phyloP scores from a whole-genome alignment of 2,329 filamentous ascomycete genomes.

The Colletotrichum camelliae region DNA sequence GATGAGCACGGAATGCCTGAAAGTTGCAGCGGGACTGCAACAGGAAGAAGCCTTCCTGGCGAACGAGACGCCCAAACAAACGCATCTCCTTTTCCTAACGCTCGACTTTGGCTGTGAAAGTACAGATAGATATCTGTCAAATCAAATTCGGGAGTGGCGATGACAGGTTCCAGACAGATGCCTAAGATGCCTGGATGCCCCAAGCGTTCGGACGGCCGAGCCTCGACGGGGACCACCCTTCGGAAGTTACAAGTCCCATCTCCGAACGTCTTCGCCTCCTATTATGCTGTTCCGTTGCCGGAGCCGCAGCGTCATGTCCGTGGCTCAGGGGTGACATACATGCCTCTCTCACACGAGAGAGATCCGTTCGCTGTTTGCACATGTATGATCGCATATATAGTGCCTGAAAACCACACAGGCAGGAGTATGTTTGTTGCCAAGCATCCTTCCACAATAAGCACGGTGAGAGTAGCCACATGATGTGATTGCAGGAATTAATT shows the following conservation, averaged over 20 bases:
- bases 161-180: neutral
- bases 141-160: neutral
- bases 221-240: neutral
- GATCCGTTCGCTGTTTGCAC: neutral
- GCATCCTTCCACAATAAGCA: neutral
- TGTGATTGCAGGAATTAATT: neutral
- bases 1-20: neutral
- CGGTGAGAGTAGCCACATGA: neutral
- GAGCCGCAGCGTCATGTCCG: neutral
- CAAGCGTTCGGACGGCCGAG: constrained; percentile 18
- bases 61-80: neutral
- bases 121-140: neutral
- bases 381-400: neutral
- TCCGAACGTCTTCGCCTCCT: neutral
- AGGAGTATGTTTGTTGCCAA: neutral
- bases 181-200: neutral
- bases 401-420: neutral
- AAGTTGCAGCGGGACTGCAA: neutral
- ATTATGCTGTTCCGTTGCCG: neutral
- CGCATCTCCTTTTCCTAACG: neutral
- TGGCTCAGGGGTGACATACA: neutral
- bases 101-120: neutral
- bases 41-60: neutral
- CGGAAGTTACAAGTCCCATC: neutral
- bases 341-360: neutral